Conservation (phyloP, 768 basidiomycete genomes). For the Pholiota conissans region DNA sequence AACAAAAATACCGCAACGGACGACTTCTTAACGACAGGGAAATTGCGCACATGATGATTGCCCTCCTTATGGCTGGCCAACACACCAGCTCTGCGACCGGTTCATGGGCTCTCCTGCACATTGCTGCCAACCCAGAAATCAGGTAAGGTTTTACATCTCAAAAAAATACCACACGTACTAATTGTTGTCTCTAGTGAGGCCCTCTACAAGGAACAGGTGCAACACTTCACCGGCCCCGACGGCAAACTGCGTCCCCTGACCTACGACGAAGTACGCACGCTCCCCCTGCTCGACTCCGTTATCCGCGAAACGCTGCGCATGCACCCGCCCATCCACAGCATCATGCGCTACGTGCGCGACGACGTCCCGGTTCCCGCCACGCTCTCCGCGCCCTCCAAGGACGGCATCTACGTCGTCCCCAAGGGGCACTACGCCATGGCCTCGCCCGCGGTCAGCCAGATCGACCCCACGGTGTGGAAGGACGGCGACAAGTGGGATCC, state of each 20-base stretch:
- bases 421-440: constrained; percentile 90
- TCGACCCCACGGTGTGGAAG: constrained; percentile 84
- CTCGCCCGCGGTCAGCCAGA: constrained; percentile 83
- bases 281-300: constrained; percentile 83
- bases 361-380: constrained; percentile 82
- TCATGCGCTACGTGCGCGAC: constrained; percentile 89
- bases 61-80: constrained; percentile 98
- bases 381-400: constrained; percentile 75
- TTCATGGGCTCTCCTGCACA: constrained; percentile 87
- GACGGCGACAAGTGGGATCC: constrained; percentile 76
- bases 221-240: constrained; percentile 75
- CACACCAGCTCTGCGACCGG: constrained; percentile 94
- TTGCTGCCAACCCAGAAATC: constrained; percentile 74
- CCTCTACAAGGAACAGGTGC: constrained; percentile 88
- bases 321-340: constrained; percentile 95
- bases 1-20: constrained; percentile 84
- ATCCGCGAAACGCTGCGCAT: constrained; percentile 93
- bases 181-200: constrained; percentile 52
- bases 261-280: constrained; percentile 81
- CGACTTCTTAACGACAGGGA: constrained; percentile 79
- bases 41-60: constrained; percentile 98
- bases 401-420: constrained; percentile 80
- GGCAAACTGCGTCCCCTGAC: constrained; percentile 79
- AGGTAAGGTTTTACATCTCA: constrained; percentile 49
- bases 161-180: neutral